phyloP scores from a whole-genome alignment of 2,329 filamentous ascomycete genomes.

The Pseudocercospora crystallina region DNA sequence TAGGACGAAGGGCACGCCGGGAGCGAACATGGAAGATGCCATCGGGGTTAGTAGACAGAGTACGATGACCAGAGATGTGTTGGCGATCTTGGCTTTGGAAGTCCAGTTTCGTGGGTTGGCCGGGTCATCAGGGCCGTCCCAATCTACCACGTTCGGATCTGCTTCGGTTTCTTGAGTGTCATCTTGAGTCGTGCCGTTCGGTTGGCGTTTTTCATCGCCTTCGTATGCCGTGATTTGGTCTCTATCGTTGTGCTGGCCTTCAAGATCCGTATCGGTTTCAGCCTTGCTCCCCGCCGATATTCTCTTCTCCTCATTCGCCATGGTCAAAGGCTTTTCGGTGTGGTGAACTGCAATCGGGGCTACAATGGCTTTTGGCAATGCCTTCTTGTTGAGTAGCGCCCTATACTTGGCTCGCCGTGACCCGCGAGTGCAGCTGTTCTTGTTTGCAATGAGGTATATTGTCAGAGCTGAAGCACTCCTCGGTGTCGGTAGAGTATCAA shows the following conservation, averaged over 20 bases:
- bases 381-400: too few species aligned
- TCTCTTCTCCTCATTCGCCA: too few species aligned
- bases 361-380: too few species aligned
- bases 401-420: too few species aligned
- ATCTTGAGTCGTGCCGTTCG: background rate
- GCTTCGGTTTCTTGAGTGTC: background rate
- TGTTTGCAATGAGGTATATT: background rate
- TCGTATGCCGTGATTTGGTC: conserved; percentile 1
- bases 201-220: conserved; percentile 7
- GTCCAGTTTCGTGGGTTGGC: conserved; percentile 62
- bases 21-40: conserved; percentile 63
- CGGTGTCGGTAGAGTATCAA: too few species aligned
- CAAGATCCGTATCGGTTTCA: conserved; percentile 2
- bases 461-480: too few species aligned
- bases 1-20: conserved; percentile 63
- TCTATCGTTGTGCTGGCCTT: conserved; percentile 3
- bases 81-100: conserved; percentile 42
- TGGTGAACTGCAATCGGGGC: too few species aligned
- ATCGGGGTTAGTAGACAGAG: conserved; percentile 53
- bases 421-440: background rate
- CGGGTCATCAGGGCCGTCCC: conserved; percentile 52
- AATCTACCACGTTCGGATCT: conserved; percentile 55
- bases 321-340: too few species aligned
- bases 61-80: conserved; percentile 48
- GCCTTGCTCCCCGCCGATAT: too few species aligned